Conservation (phyloP, 2,329 filamentous ascomycete genomes). For the Dactylellina drechsleri region DNA sequence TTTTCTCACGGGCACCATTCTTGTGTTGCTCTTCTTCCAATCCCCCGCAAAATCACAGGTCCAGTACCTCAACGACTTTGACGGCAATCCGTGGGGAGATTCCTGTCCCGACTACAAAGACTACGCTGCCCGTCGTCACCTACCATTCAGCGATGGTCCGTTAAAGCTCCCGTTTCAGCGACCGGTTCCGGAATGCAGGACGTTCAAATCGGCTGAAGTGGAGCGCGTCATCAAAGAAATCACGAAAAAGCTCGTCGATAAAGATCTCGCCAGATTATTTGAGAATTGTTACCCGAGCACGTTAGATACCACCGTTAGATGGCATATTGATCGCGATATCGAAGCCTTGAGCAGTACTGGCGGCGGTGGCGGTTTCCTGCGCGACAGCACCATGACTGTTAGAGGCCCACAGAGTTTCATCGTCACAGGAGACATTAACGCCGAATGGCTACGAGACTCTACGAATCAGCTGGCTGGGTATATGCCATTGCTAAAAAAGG, state of each 20-base stretch:
- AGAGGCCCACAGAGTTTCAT: slow-evolving; percentile 89
- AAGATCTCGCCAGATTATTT: slow-evolving; percentile 89
- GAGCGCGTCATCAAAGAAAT: slow-evolving; percentile 88
- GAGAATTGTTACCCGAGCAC: slow-evolving; percentile 95
- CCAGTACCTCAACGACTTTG: slow-evolving; percentile 43
- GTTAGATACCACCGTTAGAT: slow-evolving; percentile 87
- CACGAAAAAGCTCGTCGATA: slow-evolving; percentile 80
- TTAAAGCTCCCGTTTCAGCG: slow-evolving; percentile 85
- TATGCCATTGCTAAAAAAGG: slow-evolving; percentile 82
- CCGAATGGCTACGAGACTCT: slow-evolving; percentile 90
- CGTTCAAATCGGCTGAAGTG: slow-evolving; percentile 85
- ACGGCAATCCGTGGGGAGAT: slow-evolving; percentile 58
- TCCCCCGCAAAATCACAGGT: slow-evolving; percentile 28
- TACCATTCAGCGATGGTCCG: slow-evolving; percentile 81
- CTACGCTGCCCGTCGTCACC: slow-evolving; percentile 71
- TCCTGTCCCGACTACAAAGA: slow-evolving; percentile 74
- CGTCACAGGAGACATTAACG: slow-evolving; percentile 91
- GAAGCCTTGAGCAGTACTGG: background rate
- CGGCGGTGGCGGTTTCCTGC: slow-evolving; percentile 5
- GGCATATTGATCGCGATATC: slow-evolving; percentile 70
- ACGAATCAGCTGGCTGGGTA: slow-evolving; percentile 95
- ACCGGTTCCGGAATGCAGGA: slow-evolving; percentile 82
- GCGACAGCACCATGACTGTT: background rate
- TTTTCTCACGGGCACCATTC: slow-evolving; percentile 32
- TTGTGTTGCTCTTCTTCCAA: slow-evolving; percentile 48